Evolutionary conservation across 139 green algal genomes (phyloP).

Genomic region (Volvox reticuliferus): DNA sequence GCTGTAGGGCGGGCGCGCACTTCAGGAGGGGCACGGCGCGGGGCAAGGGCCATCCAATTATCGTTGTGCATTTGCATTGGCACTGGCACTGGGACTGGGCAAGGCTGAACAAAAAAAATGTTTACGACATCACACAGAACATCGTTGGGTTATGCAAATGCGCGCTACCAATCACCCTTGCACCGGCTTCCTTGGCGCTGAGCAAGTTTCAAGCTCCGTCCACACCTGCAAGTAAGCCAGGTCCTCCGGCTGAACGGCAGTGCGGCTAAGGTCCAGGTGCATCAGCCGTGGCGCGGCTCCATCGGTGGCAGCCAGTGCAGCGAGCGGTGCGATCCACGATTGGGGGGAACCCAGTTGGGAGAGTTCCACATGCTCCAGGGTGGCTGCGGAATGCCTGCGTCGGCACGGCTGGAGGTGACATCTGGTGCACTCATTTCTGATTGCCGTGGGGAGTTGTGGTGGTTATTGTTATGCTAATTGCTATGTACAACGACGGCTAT

Average conservation of each 20-base stretch:
- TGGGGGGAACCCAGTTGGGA: neutral
- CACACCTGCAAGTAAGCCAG: conserved; percentile 9
- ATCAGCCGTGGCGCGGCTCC: neutral
- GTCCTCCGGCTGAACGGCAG: neutral
- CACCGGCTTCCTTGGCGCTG: no score
- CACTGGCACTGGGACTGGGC: no score
- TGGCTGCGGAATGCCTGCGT: conserved; percentile 1
- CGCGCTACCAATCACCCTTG: no score
- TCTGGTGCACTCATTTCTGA: no score
- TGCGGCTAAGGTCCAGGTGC: conserved; percentile 18
- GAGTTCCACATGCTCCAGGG: conserved; percentile 26
- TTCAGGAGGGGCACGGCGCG: neutral
- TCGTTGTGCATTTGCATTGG: no score
- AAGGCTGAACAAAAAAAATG: no score
- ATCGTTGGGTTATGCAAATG: no score
- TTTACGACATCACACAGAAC: no score
- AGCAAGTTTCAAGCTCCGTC: neutral
- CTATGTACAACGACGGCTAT: no score
- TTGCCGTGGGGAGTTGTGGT: no score
- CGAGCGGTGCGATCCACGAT: conserved; percentile 5
- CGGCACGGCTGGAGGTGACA: neutral
- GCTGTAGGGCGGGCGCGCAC: neutral
- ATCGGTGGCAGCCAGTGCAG: neutral
- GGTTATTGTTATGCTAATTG: no score
- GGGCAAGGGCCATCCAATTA: neutral